phyloP scores from a whole-genome alignment of 2,329 filamentous ascomycete genomes.

The Lojkania enalia region DNA sequence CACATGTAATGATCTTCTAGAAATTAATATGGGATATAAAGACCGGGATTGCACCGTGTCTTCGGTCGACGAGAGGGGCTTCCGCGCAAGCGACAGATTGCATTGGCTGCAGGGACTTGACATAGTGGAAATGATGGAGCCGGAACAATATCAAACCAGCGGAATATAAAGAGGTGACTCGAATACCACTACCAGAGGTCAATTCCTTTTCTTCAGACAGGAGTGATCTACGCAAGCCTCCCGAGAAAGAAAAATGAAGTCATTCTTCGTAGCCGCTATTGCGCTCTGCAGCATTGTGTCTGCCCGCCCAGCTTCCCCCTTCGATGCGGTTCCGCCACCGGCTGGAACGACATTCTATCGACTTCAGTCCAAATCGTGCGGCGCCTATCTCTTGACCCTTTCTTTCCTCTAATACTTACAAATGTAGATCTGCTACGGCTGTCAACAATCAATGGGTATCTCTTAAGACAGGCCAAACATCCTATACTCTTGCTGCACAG shows the following conservation, averaged over 20 bases:
- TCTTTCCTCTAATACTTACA: neutral
- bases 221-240: neutral
- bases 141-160: neutral
- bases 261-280: constrained; percentile 19
- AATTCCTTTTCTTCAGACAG: neutral
- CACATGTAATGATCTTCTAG: constrained; percentile 6
- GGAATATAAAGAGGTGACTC: constrained; percentile 2
- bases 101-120: constrained; percentile 10
- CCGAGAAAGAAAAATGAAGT: constrained; percentile 23
- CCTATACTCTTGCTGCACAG: constrained; percentile 21
- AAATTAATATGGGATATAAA: constrained; percentile 18
- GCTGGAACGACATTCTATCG: constrained; percentile 30
- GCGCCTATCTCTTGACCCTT: neutral
- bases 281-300: constrained; percentile 25
- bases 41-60: neutral
- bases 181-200: neutral
- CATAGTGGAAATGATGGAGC: neutral
- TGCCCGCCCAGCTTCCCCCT: constrained; percentile 21
- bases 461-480: constrained; percentile 21
- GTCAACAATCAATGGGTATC: constrained; percentile 30
- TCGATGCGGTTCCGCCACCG: constrained; percentile 22
- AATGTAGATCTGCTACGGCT: constrained; percentile 18
- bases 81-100: constrained; percentile 5
- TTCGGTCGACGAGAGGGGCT: neutral
- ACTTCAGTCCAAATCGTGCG: constrained; percentile 33